Evolutionary conservation across 371 early-diverging fungal species (phyloP).

Genomic region (Zopfochytrium polystomum): DNA sequence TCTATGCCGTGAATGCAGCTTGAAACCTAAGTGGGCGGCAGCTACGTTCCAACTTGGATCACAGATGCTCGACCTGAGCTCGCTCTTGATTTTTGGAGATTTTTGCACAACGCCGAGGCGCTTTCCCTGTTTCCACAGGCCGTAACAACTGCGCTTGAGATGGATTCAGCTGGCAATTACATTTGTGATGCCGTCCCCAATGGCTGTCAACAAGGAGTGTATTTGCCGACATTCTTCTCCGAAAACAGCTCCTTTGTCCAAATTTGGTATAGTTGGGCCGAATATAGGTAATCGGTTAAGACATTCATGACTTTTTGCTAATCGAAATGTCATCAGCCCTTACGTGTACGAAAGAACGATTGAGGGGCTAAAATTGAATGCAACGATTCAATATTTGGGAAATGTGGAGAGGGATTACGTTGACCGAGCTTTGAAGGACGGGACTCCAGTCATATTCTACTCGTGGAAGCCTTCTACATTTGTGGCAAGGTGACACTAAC

Average conservation of each 20-base stretch:
- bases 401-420: not conserved
- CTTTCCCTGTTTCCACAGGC: not conserved
- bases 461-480: slow-evolving; percentile 18
- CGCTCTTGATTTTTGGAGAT: not conserved
- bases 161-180: not conserved
- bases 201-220: not conserved
- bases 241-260: not conserved
- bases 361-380: slow-evolving; percentile 23
- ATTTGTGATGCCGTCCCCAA: not conserved
- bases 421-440: slow-evolving; percentile 1
- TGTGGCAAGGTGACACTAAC: not conserved
- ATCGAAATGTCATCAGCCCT: not conserved
- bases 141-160: not conserved
- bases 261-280: not conserved
- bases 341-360: slow-evolving; percentile 15
- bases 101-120: not conserved
- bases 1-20: not conserved
- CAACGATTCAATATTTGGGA: slow-evolving; percentile 21
- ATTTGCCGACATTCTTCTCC: not conserved
- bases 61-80: not conserved
- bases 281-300: not conserved
- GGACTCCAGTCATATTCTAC: slow-evolving; percentile 15
- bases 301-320: not conserved
- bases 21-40: not conserved
- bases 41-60: not conserved